Conservation (phyloP, 2,329 filamentous ascomycete species). For the Tolypocladium capitatum region DNA sequence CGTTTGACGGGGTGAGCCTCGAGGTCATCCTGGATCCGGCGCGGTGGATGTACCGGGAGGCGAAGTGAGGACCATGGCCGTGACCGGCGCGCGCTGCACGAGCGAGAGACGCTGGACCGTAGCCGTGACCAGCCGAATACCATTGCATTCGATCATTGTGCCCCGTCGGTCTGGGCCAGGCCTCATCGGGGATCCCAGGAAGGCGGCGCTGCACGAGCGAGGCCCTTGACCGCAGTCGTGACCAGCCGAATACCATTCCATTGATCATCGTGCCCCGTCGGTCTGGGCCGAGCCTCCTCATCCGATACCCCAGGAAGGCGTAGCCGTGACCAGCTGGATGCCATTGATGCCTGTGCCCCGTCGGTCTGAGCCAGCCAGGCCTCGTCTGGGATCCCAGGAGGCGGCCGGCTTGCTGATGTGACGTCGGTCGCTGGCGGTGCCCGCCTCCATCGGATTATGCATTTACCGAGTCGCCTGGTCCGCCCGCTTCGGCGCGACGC, state of each 20-base stretch:
- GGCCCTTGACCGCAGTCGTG: too few relatives aligned
- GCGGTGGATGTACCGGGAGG: slow-evolving; percentile 39
- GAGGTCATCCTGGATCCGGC: slow-evolving; percentile 50
- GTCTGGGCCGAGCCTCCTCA: too few relatives aligned
- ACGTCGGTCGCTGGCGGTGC: too few relatives aligned
- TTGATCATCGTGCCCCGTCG: too few relatives aligned
- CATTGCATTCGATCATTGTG: background rate
- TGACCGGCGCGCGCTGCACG: background rate
- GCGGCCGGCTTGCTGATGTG: background rate
- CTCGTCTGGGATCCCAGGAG: too few relatives aligned
- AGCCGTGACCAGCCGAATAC: background rate
- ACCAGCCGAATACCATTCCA: too few relatives aligned
- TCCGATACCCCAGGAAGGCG: too few relatives aligned
- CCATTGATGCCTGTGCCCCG: too few relatives aligned
- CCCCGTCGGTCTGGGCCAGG: background rate
- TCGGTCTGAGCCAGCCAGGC: too few relatives aligned
- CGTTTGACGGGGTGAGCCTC: slow-evolving; percentile 54
- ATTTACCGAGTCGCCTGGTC: background rate
- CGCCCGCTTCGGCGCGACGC: background rate
- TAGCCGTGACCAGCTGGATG: too few relatives aligned
- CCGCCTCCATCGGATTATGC: background rate
- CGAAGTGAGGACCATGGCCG: background rate
- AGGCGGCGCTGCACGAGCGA: too few relatives aligned
- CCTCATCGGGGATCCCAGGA: too few relatives aligned
- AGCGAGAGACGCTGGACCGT: background rate